Evolutionary conservation across 192 early-diverging fungal species (phyloP).

Genomic region (Rhizophlyctis rosea): DNA sequence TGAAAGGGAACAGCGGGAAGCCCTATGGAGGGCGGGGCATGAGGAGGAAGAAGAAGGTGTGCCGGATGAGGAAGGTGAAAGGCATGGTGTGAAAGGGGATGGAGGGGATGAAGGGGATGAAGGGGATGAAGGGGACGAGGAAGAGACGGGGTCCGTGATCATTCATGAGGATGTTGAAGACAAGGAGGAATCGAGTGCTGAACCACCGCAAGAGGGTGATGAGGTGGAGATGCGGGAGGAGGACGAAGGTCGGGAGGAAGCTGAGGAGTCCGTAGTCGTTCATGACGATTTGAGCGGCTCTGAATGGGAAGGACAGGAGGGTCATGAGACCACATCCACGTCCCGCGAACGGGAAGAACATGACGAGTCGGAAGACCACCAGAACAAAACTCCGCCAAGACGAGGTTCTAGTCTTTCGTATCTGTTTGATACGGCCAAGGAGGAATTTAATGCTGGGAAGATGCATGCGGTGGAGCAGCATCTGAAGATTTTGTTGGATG

Average conservation of each 20-base stretch:
- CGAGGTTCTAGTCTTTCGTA: constrained; percentile 4
- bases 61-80: too few relatives aligned
- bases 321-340: neutral
- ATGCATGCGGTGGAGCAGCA: constrained; percentile 24
- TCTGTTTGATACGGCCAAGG: constrained; percentile 34
- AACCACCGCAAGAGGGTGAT: constrained; percentile 11
- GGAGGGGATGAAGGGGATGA: too few relatives aligned
- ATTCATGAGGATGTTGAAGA: too few relatives aligned
- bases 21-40: constrained; percentile 11
- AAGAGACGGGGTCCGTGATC: too few relatives aligned
- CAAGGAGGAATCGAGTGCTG: constrained; percentile 19
- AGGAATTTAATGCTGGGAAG: constrained; percentile 24
- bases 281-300: constrained; percentile 30
- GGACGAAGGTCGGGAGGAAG: neutral
- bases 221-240: neutral
- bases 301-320: constrained; percentile 10
- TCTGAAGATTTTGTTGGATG: constrained; percentile 14
- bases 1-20: constrained; percentile 4
- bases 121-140: too few relatives aligned
- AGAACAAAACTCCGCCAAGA: too few relatives aligned
- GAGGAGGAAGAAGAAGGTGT: too few relatives aligned
- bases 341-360: neutral
- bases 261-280: constrained; percentile 1
- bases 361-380: neutral
- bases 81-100: too few relatives aligned